Evolutionary conservation across 352 stramenopile species (phyloP).

Genomic region (Thraustochytrium sp.): DNA sequence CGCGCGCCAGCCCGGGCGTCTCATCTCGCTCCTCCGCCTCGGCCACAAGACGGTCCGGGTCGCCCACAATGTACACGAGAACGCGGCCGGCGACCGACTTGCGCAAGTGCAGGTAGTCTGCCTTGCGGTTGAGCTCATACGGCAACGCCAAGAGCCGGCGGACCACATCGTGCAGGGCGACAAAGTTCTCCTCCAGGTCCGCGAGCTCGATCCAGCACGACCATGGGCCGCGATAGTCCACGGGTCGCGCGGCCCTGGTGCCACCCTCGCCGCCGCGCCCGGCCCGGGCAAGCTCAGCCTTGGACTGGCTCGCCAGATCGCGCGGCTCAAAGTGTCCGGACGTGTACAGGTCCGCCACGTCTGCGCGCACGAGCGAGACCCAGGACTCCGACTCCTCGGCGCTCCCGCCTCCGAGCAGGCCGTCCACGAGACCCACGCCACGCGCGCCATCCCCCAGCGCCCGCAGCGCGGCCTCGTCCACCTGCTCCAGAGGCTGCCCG

Average conservation of each 20-base stretch:
- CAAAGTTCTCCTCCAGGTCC: conserved; percentile 54
- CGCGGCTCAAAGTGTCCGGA: conserved; percentile 44
- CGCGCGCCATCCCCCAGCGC: neutral
- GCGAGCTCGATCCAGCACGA: neutral
- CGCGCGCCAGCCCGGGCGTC: no score
- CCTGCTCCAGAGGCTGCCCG: conserved; percentile 57
- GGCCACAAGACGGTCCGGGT: conserved; percentile 56
- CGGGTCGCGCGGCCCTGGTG: neutral
- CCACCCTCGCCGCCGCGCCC: no score
- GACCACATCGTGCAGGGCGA: conserved; percentile 64
- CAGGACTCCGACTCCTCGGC: conserved; percentile 52
- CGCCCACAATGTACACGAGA: conserved; percentile 54
- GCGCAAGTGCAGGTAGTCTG: conserved; percentile 51
- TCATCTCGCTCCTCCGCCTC: conserved; percentile 60
- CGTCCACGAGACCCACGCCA: conserved; percentile 61
- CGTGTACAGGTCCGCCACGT: conserved; percentile 62
- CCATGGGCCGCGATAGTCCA: neutral
- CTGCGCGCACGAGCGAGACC: conserved; percentile 59
- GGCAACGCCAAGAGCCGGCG: conserved; percentile 67
- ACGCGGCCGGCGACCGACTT: conserved; percentile 59
- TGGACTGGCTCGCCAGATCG: neutral
- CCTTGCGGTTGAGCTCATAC: conserved; percentile 72
- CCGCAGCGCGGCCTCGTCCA: conserved; percentile 12
- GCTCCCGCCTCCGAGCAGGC: conserved; percentile 63
- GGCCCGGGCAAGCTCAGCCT: neutral